phyloP scores from a whole-genome alignment of 2,329 filamentous ascomycete genomes.

The Cladophialophora carrionii region DNA sequence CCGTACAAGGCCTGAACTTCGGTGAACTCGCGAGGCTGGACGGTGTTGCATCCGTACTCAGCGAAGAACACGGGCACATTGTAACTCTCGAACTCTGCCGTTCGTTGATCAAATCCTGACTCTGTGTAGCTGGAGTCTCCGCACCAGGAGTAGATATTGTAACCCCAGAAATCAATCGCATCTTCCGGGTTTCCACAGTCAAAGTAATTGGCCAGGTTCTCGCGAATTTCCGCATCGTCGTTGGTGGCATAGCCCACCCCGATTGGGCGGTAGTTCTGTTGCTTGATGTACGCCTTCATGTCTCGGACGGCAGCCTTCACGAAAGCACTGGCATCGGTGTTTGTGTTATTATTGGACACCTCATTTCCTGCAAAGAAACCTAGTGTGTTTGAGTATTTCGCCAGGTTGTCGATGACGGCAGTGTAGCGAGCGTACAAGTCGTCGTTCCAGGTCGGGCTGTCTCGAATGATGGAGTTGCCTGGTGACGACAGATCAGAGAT shows the following conservation, averaged over 20 bases:
- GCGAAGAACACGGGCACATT: conserved; percentile 97
- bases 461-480: conserved; percentile 78
- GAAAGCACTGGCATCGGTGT: conserved; percentile 87
- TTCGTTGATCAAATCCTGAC: conserved; percentile 82
- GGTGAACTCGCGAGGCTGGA: conserved; percentile 73
- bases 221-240: conserved; percentile 82
- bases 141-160: conserved; percentile 99
- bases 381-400: conserved; percentile 84
- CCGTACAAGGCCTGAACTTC: conserved; percentile 84
- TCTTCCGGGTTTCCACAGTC: conserved; percentile 73
- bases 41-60: conserved; percentile 92
- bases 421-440: conserved; percentile 80
- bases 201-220: conserved; percentile 86
- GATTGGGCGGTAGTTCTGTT: conserved; percentile 73
- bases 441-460: conserved; percentile 76
- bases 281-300: conserved; percentile 89
- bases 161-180: conserved; percentile 96
- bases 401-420: conserved; percentile 76
- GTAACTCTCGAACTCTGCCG: conserved; percentile 84
- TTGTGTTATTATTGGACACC: conserved; percentile 85
- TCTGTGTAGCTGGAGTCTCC: conserved; percentile 74
- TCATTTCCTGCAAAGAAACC: conserved; percentile 99
- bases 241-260: conserved; percentile 96
- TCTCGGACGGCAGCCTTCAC: conserved; percentile 98
- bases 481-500: conserved; percentile 89